Conservation (phyloP, 2,329 filamentous ascomycete genomes). For the Thermoascus crustaceus region DNA sequence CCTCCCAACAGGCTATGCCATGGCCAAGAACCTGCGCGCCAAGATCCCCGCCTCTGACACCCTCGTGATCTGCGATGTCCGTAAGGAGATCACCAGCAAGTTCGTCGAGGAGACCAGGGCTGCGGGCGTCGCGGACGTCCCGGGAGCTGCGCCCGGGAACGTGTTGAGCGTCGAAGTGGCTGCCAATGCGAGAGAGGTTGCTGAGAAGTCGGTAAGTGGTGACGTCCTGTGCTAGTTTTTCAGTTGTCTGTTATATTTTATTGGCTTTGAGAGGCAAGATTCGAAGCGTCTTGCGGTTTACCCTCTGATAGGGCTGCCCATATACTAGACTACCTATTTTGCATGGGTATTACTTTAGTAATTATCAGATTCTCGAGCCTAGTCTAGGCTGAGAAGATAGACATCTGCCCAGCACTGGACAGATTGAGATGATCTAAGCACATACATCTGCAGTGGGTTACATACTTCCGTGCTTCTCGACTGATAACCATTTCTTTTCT, state of each 20-base stretch:
- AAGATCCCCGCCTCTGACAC: conserved; percentile 58
- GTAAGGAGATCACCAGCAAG: conserved; percentile 46
- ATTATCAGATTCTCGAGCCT: too few species aligned
- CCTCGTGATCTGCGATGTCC: conserved; percentile 59
- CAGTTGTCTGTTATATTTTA: too few species aligned
- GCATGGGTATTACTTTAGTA: too few species aligned
- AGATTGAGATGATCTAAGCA: too few species aligned
- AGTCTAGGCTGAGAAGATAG: too few species aligned
- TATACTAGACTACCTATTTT: too few species aligned
- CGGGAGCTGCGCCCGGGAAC: conserved; percentile 17
- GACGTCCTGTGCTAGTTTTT: too few species aligned
- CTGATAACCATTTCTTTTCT: conserved; percentile 3
- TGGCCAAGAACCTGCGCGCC: conserved; percentile 62
- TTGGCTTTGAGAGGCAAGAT: too few species aligned
- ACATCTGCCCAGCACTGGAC: too few species aligned
- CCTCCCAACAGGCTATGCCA: conserved; percentile 62
- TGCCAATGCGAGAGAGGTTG: conserved; percentile 52
- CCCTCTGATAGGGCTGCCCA: too few species aligned
- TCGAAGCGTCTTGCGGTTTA: too few species aligned
- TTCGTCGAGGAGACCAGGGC: conserved; percentile 49
- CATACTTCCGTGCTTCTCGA: conserved; percentile 2
- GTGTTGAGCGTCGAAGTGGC: conserved; percentile 49
- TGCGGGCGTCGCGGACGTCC: conserved; percentile 18
- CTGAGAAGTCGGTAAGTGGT: conserved; percentile 56
- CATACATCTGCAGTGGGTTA: too few species aligned